phyloP scores from a whole-genome alignment of 2,329 filamentous ascomycete species.

The Colletotrichum salicis region DNA sequence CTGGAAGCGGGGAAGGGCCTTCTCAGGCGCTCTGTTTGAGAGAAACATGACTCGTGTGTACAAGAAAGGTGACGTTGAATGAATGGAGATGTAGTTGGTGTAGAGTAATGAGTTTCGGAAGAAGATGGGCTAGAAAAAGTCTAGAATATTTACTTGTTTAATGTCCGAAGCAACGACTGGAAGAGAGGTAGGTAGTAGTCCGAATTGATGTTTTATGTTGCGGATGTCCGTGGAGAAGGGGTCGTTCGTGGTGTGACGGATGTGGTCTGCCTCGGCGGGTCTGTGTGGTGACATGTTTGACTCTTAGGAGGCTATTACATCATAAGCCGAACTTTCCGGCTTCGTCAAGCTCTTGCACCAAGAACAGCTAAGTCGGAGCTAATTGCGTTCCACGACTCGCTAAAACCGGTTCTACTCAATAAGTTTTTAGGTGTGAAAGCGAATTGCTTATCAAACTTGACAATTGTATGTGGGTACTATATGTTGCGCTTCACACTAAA shows the following conservation, averaged over 20 bases:
- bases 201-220: conserved; percentile 3
- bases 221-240: conserved; percentile 29
- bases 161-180: not conserved
- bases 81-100: not conserved
- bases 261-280: conserved; percentile 28
- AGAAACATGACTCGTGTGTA: conserved; percentile 33
- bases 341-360: not conserved
- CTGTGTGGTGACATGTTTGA: conserved; percentile 28
- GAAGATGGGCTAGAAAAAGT: not conserved
- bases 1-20: conserved; percentile 34
- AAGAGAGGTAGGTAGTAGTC: not conserved
- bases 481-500: not conserved
- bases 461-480: no score
- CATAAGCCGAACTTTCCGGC: conserved; percentile 28
- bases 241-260: conserved; percentile 14
- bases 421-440: not conserved
- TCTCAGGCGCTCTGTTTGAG: conserved; percentile 24
- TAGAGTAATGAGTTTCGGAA: not conserved
- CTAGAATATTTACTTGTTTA: not conserved
- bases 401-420: not conserved
- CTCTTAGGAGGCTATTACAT: conserved; percentile 26
- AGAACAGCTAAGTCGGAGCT: not conserved
- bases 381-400: not conserved
- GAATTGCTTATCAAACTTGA: not conserved
- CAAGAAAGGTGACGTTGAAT: not conserved